Evolutionary conservation across 257 asterid genomes (phyloP), one percentile per base, ranked within the genome.

Genomic region (Marsdenia floribunda): DNA sequence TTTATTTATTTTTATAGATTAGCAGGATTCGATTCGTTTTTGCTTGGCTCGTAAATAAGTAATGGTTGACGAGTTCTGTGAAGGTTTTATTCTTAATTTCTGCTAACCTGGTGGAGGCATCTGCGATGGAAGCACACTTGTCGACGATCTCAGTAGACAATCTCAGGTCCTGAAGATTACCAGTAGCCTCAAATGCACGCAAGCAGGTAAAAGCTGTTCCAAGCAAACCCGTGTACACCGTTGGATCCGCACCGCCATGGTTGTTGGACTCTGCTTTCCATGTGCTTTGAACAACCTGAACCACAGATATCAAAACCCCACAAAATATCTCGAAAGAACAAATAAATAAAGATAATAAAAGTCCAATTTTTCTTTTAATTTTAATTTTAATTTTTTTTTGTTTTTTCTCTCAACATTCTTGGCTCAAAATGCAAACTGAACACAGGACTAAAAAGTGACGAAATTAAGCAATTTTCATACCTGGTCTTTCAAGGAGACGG

Each of bases 191-290:
- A 57, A 86, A 90, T 33, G 91, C 87, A 73, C 92, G 82, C 80
- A 91, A 74, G 75, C 96, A 91, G 71, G 85, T 80, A 84, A 88
- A 85, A 59, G 97, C 92, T 38, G 94, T 89, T 69, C 97, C 97
- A 71, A 91, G 74, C 82, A 91, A 70, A 9, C 97, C 96, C 70
- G 94, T 80, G 70, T 82, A 89, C 67, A 86, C 86, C 4, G 86
- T 87, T 26, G 90, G 88, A 79, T 91, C 97, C 68, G 82, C 73
- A 33, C 74, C 78, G 40, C 77, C 75, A 46, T 58, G 44, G 18
- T 52, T 24, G 68, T 68, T 61, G 53, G 15, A 35, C 24, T 79
- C 83, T 60, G 64, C 81, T 47, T 77, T 80, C 97, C 96, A 91
- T 70, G 96, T 86, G 77, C 79, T 76, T 33, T 82, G 83, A 78